A percentile compares a stretch with the other conserved stretches of the same genome.
phyloP scores from a whole-genome alignment of 768 basidiomycete genomes.

The Hysterangium stoloniferum region DNA sequence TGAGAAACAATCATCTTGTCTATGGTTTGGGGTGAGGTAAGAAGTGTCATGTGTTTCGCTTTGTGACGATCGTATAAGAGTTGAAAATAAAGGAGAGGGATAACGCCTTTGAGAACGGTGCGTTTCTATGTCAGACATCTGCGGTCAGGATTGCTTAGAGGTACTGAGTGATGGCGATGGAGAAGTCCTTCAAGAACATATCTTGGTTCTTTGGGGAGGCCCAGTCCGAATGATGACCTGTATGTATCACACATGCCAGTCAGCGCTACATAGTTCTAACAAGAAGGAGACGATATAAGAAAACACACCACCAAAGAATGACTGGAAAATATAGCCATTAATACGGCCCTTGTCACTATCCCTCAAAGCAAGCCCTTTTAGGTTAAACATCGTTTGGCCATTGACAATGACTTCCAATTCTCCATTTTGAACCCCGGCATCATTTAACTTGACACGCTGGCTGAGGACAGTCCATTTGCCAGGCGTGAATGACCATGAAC shows the following conservation, averaged over 20 bases:
- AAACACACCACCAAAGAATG: slow-evolving; percentile 16
- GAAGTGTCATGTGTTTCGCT: no score
- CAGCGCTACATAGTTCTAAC: no score
- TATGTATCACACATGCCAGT: no score
- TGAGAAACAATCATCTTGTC: no score
- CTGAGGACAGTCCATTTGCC: slow-evolving; percentile 21
- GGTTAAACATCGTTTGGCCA: slow-evolving; percentile 16
- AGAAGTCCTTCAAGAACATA: slow-evolving; percentile 23
- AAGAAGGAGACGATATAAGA: no score
- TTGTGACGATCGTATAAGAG: no score
- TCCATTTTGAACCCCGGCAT: slow-evolving; percentile 21
- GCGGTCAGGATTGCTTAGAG: no score
- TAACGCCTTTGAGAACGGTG: no score
- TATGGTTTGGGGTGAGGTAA: no score
- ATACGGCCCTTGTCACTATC: slow-evolving; percentile 3
- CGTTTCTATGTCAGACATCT: no score
- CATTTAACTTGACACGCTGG: slow-evolving; percentile 23
- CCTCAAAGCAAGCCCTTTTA: slow-evolving; percentile 12
- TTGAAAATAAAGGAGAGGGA: no score
- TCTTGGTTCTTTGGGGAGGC: slow-evolving; percentile 24
- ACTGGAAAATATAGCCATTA: slow-evolving; percentile 10
- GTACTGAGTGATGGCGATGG: slow-evolving; percentile 16
- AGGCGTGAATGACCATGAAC: slow-evolving; percentile 18
- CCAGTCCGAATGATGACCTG: slow-evolving; percentile 17
- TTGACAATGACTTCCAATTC: slow-evolving; percentile 23